A percentile compares a stretch with the other conserved stretches of the same genome.
Conservation (phyloP, 208 protist species). For the Wallacemonas sp. region DNA sequence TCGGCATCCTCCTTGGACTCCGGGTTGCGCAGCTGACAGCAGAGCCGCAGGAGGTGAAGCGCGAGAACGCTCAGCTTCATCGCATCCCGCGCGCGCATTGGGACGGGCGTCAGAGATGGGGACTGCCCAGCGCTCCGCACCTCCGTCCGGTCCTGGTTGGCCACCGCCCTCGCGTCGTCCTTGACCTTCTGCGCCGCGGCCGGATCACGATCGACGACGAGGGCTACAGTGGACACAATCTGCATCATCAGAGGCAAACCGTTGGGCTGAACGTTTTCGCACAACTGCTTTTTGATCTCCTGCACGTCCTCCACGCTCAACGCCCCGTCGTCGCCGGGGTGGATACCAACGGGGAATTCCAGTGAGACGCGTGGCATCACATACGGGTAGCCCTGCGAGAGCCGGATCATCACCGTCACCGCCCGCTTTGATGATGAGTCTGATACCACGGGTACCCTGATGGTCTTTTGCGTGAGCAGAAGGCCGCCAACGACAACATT, state of each 20-base stretch:
- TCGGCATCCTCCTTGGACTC: constrained; percentile 76
- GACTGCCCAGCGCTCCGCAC: constrained; percentile 14
- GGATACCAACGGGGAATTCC: constrained; percentile 33
- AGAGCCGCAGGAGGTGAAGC: constrained; percentile 76
- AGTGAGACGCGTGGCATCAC: constrained; percentile 54
- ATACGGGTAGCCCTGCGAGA: constrained; percentile 74
- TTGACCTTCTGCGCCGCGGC: constrained; percentile 13
- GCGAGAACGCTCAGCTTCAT: constrained; percentile 64
- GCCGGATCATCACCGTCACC: constrained; percentile 50
- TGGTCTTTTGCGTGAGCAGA: constrained; percentile 43
- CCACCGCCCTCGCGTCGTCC: not conserved
- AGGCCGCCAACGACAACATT: constrained; percentile 46
- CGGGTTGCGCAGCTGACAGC: constrained; percentile 75
- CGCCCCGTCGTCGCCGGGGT: constrained; percentile 24
- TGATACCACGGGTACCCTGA: constrained; percentile 50
- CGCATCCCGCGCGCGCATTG: constrained; percentile 59
- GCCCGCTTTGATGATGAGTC: constrained; percentile 37
- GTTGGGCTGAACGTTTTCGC: constrained; percentile 51
- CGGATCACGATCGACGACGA: constrained; percentile 36
- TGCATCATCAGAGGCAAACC: constrained; percentile 75
- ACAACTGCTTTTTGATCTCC: constrained; percentile 50
- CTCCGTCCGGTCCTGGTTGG: not conserved
- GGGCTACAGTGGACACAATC: constrained; percentile 60
- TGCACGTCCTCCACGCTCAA: constrained; percentile 44
- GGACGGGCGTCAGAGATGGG: constrained; percentile 53